Base-by-base conservation (phyloP, 305 asterid species). In the Salvia sclarea region DNA sequence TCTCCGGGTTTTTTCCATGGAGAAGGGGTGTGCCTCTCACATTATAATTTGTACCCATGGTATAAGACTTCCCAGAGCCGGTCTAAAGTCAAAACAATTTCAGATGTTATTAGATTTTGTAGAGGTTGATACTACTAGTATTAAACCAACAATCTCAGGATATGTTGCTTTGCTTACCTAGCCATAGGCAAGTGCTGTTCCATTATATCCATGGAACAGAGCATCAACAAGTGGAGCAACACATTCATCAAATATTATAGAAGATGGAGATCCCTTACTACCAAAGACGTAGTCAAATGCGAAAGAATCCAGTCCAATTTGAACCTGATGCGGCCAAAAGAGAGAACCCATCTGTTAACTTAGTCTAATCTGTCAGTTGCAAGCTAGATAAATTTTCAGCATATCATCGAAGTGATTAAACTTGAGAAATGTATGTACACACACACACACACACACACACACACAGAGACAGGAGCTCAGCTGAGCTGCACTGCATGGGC, bases 41-140 rank as follows among this genome's bases (percentile, higher is more conserved):
- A n/a, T 88, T 91, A 66, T 89, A 95, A 64, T 95, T 95, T n/a
- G 99, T 95, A 3, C 99, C 99, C 99, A 95, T 95, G 0, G 99
- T 95, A 63, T 91, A 94, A 0, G 99, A 91, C 79, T 94, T 94
- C 9, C 99, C 99, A 0, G 99, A 94, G n/a, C 99, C 99, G 9
- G 99, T 94, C 99, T 95, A 76, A 59, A 18, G 31, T 10, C 56
- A 65, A 68, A n/a, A n/a, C n/a, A n/a, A n/a, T n/a, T n/a, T n/a
- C n/a, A n/a, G n/a, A n/a, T n/a, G n/a, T n/a, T n/a, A n/a, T n/a
- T n/a, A n/a, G n/a, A n/a, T n/a, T n/a, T n/a, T n/a, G n/a, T n/a
- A n/a, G n/a, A n/a, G n/a, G n/a, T n/a, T n/a, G n/a, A n/a, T n/a
- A 10, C 21, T 8, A 21, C 17, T 61, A 24, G 40, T 37, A 14